phyloP scores from a whole-genome alignment of 371 early-diverging fungal genomes.

The Saksenaea oblongispora region DNA sequence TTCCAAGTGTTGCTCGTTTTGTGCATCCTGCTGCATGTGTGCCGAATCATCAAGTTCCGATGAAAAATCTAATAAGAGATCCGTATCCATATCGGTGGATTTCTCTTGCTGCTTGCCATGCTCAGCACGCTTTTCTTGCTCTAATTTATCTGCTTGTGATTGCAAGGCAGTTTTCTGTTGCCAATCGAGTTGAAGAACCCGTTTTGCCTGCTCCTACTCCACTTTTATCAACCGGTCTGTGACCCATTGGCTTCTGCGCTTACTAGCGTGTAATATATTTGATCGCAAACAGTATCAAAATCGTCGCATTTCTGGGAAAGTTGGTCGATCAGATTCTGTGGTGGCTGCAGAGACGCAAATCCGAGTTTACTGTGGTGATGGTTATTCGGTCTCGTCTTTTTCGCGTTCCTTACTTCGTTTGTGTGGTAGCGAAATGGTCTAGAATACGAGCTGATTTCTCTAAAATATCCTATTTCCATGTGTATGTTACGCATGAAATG shows the following conservation, averaged over 20 bases:
- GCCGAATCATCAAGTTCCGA: background rate
- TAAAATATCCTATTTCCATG: slow-evolving; percentile 37
- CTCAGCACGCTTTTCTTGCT: slow-evolving; percentile 22
- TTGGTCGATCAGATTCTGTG: slow-evolving; percentile 24
- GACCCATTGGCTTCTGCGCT: background rate
- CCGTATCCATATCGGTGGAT: slow-evolving; percentile 8
- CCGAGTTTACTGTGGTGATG: slow-evolving; percentile 21
- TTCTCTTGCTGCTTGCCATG: slow-evolving; percentile 25
- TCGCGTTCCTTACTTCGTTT: slow-evolving; percentile 23
- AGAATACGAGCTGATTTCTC: slow-evolving; percentile 46
- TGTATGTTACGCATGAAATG: background rate
- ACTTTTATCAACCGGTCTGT: background rate
- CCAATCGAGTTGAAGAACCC: slow-evolving; percentile 38
- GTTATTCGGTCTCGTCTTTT: background rate
- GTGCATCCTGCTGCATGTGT: slow-evolving; percentile 8
- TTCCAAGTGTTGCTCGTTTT: slow-evolving; percentile 14
- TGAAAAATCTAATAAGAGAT: background rate
- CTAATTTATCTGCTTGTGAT: slow-evolving; percentile 11
- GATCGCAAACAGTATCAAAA: slow-evolving; percentile 52
- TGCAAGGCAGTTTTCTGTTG: slow-evolving; percentile 27
- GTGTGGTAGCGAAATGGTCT: slow-evolving; percentile 35
- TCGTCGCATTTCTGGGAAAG: slow-evolving; percentile 43
- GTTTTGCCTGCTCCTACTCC: slow-evolving; percentile 44
- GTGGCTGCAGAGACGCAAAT: slow-evolving; percentile 18
- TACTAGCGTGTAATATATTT: slow-evolving; percentile 45